Evolutionary conservation across 1,139 yeast species (phyloP), one percentile per base, ranked within the genome.

Genomic region (Geotrichum fermentans): DNA sequence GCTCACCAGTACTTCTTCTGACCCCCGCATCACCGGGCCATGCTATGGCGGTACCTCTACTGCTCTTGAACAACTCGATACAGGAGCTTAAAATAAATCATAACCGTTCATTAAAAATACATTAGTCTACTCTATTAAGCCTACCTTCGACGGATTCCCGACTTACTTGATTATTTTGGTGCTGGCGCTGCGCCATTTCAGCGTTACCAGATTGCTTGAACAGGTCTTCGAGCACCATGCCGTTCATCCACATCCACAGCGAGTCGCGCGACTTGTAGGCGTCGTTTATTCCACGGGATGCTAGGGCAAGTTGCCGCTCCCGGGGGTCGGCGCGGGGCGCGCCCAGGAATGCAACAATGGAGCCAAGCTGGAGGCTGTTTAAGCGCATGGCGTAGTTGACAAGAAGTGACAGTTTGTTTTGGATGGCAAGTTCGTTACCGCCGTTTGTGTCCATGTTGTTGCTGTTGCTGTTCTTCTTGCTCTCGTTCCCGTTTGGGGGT

Each of bases 231-330:
- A 51, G 40, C 11, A 44, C 40, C 26, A 47, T 14, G 2, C 53
- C 53, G 17, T 47, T 51, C 47, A 46, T 46, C 53, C 53, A 51
- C 24, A 39, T 43, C 53, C 53, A 51, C 22, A 51, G 28, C 11
- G 49, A 40, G 36, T 43, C 47, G 7, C 43, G 40, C 14, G 42
- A 14, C 13, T 30, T 34, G 21, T 38, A 32, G 5, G 53, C 53
- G n/a, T 51, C 51, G 17, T 30, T 36, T n/a, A 51, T 16, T 1
- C 53, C 53, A 22, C 40, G 37, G 22, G 29, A 36, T 4, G 49
- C 44, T 5, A 51, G 36, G 7, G 47, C 29, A 5, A 47, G 26
- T 17, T 41, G 36, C 24, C 49, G 39, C n/a, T 47, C 47, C 11
- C 20, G 16, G 11, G 38, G 36, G 20, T 32, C 38, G 3, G 43